Conservation (phyloP, 2,329 filamentous ascomycete genomes). For the Chaetomium strumarium region DNA sequence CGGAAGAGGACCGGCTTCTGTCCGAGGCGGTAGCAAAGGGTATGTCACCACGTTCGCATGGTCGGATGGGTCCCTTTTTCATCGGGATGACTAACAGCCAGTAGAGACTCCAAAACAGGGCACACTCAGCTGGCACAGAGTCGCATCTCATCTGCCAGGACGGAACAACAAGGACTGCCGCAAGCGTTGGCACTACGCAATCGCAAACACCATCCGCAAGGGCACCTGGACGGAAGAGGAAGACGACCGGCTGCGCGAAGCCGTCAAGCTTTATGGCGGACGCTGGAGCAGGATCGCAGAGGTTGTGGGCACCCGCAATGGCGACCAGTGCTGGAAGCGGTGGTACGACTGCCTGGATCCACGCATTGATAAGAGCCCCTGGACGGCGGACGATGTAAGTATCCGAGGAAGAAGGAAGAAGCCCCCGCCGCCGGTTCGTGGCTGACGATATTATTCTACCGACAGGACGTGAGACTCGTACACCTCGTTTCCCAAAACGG, state of each 20-base stretch:
- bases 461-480: constrained; percentile 22
- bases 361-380: constrained; percentile 25
- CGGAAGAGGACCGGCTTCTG: constrained; percentile 21
- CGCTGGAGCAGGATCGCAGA: constrained; percentile 26
- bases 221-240: constrained; percentile 26
- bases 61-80: too few relatives aligned
- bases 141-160: constrained; percentile 22
- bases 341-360: constrained; percentile 26
- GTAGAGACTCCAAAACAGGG: constrained; percentile 20
- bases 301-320: constrained; percentile 24
- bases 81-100: background rate
- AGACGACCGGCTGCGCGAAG: constrained; percentile 22
- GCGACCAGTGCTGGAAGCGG: constrained; percentile 27
- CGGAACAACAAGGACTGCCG: constrained; percentile 27
- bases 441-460: background rate
- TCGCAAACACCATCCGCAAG: constrained; percentile 24
- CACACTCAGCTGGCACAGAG: constrained; percentile 23
- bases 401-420: background rate
- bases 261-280: constrained; percentile 23
- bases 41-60: constrained; percentile 2
- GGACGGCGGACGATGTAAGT: constrained; percentile 23
- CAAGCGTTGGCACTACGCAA: constrained; percentile 26
- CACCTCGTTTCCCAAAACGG: constrained; percentile 20
- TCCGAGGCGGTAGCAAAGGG: constrained; percentile 20
- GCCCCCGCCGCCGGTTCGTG: background rate